Evolutionary conservation across 805 yeast species (phyloP).

Genomic region (Candida stauntonica): DNA sequence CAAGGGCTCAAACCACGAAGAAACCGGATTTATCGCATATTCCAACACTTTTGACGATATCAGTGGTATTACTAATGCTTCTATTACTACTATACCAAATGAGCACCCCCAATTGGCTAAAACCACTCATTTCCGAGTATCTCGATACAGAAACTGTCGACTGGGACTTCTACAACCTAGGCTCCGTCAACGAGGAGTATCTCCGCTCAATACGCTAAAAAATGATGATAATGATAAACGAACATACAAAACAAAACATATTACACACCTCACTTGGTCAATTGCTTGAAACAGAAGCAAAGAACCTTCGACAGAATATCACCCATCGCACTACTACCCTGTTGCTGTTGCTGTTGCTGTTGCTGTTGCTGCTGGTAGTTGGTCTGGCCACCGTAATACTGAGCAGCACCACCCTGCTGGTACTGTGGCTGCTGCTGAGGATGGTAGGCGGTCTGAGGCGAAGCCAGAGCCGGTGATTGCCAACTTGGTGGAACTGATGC

Average conservation of each 20-base stretch:
- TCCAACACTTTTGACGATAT: too few relatives aligned
- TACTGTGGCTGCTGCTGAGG: conserved; percentile 18
- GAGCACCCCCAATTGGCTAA: too few relatives aligned
- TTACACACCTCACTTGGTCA: conserved; percentile 16
- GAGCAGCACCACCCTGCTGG: conserved; percentile 13
- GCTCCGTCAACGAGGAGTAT: conserved; percentile 15
- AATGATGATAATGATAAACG: conserved; percentile 1
- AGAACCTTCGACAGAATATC: conserved; percentile 27
- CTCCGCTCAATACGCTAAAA: conserved; percentile 1
- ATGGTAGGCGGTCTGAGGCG: conserved; percentile 23
- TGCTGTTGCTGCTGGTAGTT: conserved; percentile 16
- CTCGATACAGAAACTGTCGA: conserved; percentile 21
- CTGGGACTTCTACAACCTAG: conserved; percentile 22
- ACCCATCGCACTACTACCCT: conserved; percentile 14
- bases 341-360: conserved; percentile 18
- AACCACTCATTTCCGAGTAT: conserved; percentile 5
- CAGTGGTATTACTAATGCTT: too few relatives aligned
- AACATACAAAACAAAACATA: too few relatives aligned
- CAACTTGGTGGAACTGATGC: conserved; percentile 41
- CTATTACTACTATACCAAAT: too few relatives aligned
- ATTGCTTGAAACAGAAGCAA: conserved; percentile 33
- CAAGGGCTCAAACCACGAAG: not conserved
- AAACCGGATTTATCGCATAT: too few relatives aligned
- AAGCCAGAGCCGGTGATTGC: conserved; percentile 31
- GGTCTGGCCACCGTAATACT: conserved; percentile 15